Evolutionary conservation across 2,329 filamentous ascomycete species (phyloP).

Genomic region (Ascosphaera pollenicola): DNA sequence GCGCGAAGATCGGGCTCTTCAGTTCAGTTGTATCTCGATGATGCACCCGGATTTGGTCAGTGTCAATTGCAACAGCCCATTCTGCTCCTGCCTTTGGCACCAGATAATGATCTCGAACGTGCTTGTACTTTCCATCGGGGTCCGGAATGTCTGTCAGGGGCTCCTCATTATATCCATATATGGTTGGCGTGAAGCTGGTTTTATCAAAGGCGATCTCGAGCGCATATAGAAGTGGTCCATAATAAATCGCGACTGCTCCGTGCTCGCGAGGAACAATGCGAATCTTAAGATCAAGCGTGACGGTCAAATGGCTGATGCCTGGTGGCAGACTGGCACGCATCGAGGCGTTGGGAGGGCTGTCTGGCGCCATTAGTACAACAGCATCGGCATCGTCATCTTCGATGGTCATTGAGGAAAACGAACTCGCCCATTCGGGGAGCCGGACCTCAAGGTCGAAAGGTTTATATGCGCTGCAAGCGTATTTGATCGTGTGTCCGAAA

Average conservation of each 20-base stretch:
- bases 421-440: constrained; percentile 22
- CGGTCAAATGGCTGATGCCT: constrained; percentile 14
- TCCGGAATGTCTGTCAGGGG: constrained; percentile 13
- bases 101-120: constrained; percentile 13
- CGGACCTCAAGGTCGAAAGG: constrained; percentile 24
- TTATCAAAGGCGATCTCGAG: constrained; percentile 15
- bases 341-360: constrained; percentile 15
- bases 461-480: constrained; percentile 16
- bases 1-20: constrained; percentile 4
- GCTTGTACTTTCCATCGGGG: constrained; percentile 14
- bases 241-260: constrained; percentile 22
- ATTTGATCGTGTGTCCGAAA: constrained; percentile 19
- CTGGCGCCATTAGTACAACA: constrained; percentile 8
- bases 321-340: constrained; percentile 17
- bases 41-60: constrained; percentile 5
- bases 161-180: constrained; percentile 7
- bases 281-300: constrained; percentile 14
- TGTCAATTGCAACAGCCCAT: constrained; percentile 5
- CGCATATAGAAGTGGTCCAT: constrained; percentile 23
- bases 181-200: constrained; percentile 8
- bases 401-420: constrained; percentile 8
- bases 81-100: constrained; percentile 14
- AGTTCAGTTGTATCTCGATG: constrained; percentile 2
- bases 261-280: constrained; percentile 18
- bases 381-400: constrained; percentile 8